A percentile compares a stretch with the other conserved stretches of the same genome.
These are phyloP conservation scores for Zygoascus flipseniorum DNA, from an alignment of 805 yeast genomes.

Conservation along the genomic window DNA sequence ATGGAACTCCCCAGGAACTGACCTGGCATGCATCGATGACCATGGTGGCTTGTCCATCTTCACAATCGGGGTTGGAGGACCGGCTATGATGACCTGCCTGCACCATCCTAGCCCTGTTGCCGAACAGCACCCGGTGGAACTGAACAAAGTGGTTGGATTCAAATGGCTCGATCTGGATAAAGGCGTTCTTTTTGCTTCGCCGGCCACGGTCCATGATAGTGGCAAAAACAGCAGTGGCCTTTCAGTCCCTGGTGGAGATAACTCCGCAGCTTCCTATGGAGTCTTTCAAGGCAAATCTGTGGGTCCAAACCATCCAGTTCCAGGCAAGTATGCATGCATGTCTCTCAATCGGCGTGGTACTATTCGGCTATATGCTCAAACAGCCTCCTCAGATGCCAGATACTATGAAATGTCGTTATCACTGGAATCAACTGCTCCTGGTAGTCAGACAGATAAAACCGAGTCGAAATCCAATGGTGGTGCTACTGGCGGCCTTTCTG, in stretches of 20 bases:
- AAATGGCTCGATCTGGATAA: slow-evolving; percentile 74
- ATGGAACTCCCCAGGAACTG: slow-evolving; percentile 77
- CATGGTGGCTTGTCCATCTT: slow-evolving; percentile 19
- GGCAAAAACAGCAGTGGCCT: slow-evolving; percentile 1
- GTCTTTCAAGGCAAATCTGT: slow-evolving; percentile 50
- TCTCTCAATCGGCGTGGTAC: slow-evolving; percentile 57
- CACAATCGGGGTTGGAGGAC: slow-evolving; percentile 23
- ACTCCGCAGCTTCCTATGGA: slow-evolving; percentile 34
- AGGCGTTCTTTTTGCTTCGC: slow-evolving; percentile 49
- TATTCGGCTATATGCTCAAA: slow-evolving; percentile 15
- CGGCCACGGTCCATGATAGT: slow-evolving; percentile 36
- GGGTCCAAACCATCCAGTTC: slow-evolving; percentile 61
- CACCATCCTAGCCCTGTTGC: slow-evolving; percentile 9
- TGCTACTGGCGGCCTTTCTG: background rate
- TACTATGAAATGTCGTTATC: slow-evolving; percentile 28
- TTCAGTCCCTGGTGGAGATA: slow-evolving; percentile 11
- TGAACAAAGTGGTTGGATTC: slow-evolving; percentile 35
- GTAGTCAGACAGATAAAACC: background rate
- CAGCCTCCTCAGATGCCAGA: slow-evolving; percentile 11
- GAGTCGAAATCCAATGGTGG: background rate
- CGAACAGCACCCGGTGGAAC: slow-evolving; percentile 9
- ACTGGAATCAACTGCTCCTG: slow-evolving; percentile 36
- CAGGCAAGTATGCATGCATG: slow-evolving; percentile 62
- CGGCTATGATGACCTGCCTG: slow-evolving; percentile 16
- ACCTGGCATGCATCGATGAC: slow-evolving; percentile 70